Evolutionary conservation across 441 rosid genomes (phyloP).

Genomic region (Pelargonium myrrhifolium): DNA sequence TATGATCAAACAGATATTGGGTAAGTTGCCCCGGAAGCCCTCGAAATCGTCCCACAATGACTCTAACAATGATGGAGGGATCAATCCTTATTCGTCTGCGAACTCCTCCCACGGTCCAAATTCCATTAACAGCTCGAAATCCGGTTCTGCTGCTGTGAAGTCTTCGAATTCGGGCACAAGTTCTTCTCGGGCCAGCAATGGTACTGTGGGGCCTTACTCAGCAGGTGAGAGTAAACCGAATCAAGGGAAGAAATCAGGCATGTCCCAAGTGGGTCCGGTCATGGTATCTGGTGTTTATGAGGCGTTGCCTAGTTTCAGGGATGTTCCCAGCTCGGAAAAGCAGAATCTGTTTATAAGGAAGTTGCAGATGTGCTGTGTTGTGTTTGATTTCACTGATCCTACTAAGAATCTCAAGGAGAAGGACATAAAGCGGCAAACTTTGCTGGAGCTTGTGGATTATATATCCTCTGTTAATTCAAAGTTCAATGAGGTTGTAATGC

Average conservation of each 20-base stretch:
- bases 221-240: conserved; percentile 26
- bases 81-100: conserved; percentile 31
- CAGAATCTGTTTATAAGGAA: conserved; percentile 63
- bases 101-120: conserved; percentile 36
- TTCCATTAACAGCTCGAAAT: conserved; percentile 36
- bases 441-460: conserved; percentile 76
- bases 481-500: conserved; percentile 71
- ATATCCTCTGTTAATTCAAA: conserved; percentile 44
- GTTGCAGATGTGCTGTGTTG: conserved; percentile 58
- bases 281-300: conserved; percentile 42
- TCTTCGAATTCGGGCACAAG: conserved; percentile 27
- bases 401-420: conserved; percentile 70
- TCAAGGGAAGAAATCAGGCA: conserved; percentile 40
- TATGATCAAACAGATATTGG: conserved; percentile 83
- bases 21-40: conserved; percentile 70
- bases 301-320: conserved; percentile 63
- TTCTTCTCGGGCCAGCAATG: conserved; percentile 38
- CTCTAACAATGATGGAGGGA: conserved; percentile 29
- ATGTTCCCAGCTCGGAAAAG: conserved; percentile 63
- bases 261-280: conserved; percentile 29
- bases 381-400: conserved; percentile 64
- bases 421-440: conserved; percentile 69
- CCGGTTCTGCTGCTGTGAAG: conserved; percentile 32
- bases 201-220: conserved; percentile 29
- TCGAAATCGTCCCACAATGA: conserved; percentile 63